Percentiles rank a stretch among this genome's conserved stretches.
phyloP scores from a whole-genome alignment of 208 protist genomes.

The Acanthamoeba divionensis region DNA sequence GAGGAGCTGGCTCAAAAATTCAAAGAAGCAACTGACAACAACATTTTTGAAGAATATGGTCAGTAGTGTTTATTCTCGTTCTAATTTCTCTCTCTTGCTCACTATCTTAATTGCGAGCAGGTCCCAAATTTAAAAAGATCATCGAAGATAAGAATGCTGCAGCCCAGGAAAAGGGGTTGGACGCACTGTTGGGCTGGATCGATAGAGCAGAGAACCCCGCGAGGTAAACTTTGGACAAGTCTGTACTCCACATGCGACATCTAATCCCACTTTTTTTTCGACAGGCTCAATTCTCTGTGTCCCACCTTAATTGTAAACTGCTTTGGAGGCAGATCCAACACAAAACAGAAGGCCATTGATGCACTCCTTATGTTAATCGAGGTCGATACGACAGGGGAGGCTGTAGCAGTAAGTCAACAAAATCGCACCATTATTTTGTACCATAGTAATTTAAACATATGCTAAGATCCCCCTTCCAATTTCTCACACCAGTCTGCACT shows the following conservation, averaged over 20 bases:
- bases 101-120: slow-evolving; percentile 15
- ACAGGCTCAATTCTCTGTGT: slow-evolving; percentile 1
- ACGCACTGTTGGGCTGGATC: slow-evolving; percentile 29
- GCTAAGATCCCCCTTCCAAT: too few relatives aligned
- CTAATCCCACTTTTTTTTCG: neutral
- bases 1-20: slow-evolving; percentile 39
- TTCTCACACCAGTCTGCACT: neutral
- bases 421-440: too few relatives aligned
- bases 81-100: neutral
- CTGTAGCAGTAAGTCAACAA: slow-evolving; percentile 10
- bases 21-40: slow-evolving; percentile 43
- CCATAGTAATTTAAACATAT: too few relatives aligned
- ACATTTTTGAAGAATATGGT: slow-evolving; percentile 57
- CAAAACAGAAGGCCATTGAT: slow-evolving; percentile 30
- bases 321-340: slow-evolving; percentile 21
- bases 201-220: slow-evolving; percentile 52
- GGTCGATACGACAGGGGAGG: slow-evolving; percentile 18
- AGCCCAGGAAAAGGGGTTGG: slow-evolving; percentile 52
- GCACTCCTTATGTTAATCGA: slow-evolving; percentile 37
- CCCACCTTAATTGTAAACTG: neutral
- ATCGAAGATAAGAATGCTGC: slow-evolving; percentile 52
- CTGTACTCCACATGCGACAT: neutral
- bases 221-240: neutral
- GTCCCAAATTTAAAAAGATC: slow-evolving; percentile 53
- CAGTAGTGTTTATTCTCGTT: too few relatives aligned